These are phyloP conservation scores for Geoglossum cookeanum DNA, from an alignment of 2,329 filamentous ascomycete species.

Conservation along the genomic window DNA sequence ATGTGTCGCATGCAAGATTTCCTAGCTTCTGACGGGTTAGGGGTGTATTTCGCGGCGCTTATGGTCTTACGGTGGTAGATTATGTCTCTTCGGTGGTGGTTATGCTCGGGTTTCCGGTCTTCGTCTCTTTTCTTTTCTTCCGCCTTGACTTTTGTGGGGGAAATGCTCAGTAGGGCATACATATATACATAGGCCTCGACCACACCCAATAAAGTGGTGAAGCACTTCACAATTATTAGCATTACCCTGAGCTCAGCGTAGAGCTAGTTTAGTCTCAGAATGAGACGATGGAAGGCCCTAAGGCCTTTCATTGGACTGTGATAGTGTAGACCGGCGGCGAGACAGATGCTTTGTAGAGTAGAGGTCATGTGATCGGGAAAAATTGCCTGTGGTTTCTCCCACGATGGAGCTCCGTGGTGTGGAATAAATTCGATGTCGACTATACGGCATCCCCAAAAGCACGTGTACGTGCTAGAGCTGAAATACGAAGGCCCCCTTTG, in stretches of 20 bases:
- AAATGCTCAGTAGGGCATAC: too few species aligned
- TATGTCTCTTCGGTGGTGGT: neutral
- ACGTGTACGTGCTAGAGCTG: neutral
- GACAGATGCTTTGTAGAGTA: neutral
- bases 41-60: neutral
- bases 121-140: too few species aligned
- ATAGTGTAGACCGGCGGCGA: too few species aligned
- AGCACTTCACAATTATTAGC: too few species aligned
- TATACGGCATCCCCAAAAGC: neutral
- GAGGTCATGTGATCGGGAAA: conserved; percentile 1
- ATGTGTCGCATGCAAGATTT: neutral
- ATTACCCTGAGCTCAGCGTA: too few species aligned
- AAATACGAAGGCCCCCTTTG: neutral
- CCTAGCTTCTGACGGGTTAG: neutral
- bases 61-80: neutral
- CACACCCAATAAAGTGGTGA: too few species aligned
- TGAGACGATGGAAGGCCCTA: too few species aligned
- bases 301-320: too few species aligned
- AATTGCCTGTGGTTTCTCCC: neutral
- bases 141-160: too few species aligned
- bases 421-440: neutral
- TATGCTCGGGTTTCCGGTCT: too few species aligned
- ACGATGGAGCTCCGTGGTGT: neutral
- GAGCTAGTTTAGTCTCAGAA: too few species aligned
- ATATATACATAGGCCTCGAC: too few species aligned